Percentiles rank a stretch among this genome's conserved stretches.
These are phyloP conservation scores for Salvia splendens DNA, from an alignment of 257 asterid genomes.

Conservation along the genomic window DNA sequence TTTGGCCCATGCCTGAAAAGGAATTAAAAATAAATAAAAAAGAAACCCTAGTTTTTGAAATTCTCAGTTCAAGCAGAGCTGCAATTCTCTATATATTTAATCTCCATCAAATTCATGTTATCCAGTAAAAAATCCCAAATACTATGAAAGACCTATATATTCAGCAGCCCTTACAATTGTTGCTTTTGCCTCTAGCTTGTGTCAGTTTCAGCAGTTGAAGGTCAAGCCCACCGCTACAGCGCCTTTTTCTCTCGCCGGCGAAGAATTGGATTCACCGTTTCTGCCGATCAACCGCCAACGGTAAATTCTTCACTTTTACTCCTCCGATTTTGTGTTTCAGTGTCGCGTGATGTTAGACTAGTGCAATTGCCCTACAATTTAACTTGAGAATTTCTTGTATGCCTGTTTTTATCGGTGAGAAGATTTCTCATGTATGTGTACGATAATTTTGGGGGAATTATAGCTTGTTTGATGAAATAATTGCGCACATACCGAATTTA, in stretches of 20 bases:
- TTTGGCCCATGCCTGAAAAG: no score
- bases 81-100: slow-evolving; percentile 5
- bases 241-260: background rate
- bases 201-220: slow-evolving; percentile 3
- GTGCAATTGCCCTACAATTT: background rate
- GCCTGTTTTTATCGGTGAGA: background rate
- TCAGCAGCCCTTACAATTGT: slow-evolving; percentile 1
- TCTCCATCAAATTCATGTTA: background rate
- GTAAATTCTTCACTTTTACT: background rate
- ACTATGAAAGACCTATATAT: slow-evolving; percentile 18
- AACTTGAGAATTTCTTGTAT: background rate
- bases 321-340: background rate
- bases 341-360: background rate
- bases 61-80: slow-evolving; percentile 12
- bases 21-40: no score
- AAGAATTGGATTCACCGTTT: background rate
- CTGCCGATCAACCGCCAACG: background rate
- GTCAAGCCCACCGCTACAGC: background rate
- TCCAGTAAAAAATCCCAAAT: slow-evolving; percentile 11
- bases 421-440: background rate
- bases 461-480: slow-evolving; percentile 16
- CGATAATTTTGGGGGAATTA: background rate
- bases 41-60: background rate
- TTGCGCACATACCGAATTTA: background rate
- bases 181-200: slow-evolving; percentile 16